Conservation (phyloP, 148 eudicot genomes). For the Beta vulgaris region DNA sequence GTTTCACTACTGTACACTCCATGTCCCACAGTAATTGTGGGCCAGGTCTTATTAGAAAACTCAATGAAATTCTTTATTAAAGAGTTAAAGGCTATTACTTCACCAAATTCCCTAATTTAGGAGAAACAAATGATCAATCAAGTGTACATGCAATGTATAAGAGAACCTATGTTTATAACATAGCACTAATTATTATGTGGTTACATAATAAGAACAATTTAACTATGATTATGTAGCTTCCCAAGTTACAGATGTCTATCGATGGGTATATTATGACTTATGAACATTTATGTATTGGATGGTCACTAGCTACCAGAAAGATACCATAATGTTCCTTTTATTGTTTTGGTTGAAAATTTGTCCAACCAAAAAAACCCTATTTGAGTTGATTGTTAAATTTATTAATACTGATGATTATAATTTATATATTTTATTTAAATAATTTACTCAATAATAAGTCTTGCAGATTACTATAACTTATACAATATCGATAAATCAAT, state of each 20-base stretch:
- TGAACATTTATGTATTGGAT: conserved; percentile 8
- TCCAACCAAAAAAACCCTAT: neutral
- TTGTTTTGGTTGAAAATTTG: neutral
- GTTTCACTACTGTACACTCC: conserved; percentile 14
- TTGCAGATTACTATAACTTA: no score
- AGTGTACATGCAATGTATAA: conserved; percentile 5
- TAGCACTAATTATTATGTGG: neutral
- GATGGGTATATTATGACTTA: neutral
- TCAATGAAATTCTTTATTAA: neutral
- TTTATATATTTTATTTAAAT: no score
- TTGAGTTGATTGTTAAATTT: no score
- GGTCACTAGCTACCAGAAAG: conserved; percentile 24
- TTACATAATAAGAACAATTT: neutral
- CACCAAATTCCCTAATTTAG: neutral
- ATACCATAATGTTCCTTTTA: conserved; percentile 6
- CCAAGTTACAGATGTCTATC: neutral
- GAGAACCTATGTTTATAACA: neutral
- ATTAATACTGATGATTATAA: no score
- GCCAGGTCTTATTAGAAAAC: neutral
- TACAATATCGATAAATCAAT: no score
- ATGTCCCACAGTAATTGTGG: conserved; percentile 17
- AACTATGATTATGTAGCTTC: neutral
- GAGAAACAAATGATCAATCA: neutral
- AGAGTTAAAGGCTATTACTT: neutral
- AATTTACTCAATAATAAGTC: no score